These are phyloP conservation scores for Lentinula edodes DNA, from an alignment of 768 basidiomycete species.

Conservation along the genomic window DNA sequence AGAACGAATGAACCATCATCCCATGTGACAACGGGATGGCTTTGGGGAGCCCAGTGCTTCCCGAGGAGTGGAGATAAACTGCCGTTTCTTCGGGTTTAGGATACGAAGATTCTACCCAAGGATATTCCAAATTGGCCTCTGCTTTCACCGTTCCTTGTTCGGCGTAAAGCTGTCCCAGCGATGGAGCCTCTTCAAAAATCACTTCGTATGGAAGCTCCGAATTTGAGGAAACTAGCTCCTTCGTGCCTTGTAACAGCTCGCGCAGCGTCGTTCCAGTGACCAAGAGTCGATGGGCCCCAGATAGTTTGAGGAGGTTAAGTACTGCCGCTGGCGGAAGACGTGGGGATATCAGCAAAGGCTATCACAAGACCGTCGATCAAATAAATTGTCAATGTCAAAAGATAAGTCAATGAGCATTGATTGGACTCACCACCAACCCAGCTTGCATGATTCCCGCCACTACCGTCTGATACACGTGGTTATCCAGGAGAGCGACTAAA, in stretches of 20 bases:
- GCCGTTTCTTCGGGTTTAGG: slow-evolving; percentile 9
- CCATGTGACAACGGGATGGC: slow-evolving; percentile 13
- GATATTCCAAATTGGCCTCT: slow-evolving; percentile 14
- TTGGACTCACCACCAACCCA: slow-evolving; percentile 7
- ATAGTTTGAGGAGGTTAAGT: slow-evolving; percentile 15
- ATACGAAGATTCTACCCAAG: not conserved
- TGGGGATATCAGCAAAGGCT: slow-evolving; percentile 20
- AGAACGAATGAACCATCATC: slow-evolving; percentile 12
- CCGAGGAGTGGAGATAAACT: slow-evolving; percentile 1
- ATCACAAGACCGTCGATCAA: not conserved
- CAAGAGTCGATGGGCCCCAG: slow-evolving; percentile 13
- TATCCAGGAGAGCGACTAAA: slow-evolving; percentile 6
- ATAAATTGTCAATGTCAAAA: not conserved
- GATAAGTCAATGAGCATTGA: not conserved
- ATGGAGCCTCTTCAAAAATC: slow-evolving; percentile 26
- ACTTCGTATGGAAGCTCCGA: not conserved
- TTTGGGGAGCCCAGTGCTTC: slow-evolving; percentile 13
- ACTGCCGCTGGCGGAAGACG: slow-evolving; percentile 16
- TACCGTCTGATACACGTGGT: slow-evolving; percentile 7
- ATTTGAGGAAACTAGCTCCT: not conserved
- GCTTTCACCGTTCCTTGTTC: slow-evolving; percentile 16
- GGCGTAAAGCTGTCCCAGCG: slow-evolving; percentile 25
- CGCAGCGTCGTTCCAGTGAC: slow-evolving; percentile 9
- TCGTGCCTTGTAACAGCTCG: slow-evolving; percentile 11
- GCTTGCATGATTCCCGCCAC: slow-evolving; percentile 7